phyloP scores from a whole-genome alignment of 768 basidiomycete genomes.

The Fibroporia radiculosa region DNA sequence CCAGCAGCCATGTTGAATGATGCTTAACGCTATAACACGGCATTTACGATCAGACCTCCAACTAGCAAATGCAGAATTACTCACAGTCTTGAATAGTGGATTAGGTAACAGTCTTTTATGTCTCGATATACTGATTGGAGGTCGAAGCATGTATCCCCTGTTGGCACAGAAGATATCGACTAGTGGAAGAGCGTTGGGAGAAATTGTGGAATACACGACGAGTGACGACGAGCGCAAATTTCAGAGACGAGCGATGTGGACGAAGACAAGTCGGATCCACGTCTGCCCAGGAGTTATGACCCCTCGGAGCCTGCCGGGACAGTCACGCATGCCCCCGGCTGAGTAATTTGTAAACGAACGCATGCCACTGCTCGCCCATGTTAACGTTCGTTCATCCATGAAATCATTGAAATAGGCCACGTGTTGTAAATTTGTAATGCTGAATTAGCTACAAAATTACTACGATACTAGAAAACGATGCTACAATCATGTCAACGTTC shows the following conservation, averaged over 20 bases:
- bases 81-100: constrained; percentile 43
- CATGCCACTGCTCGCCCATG: too few species aligned
- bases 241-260: constrained; percentile 5
- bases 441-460: too few species aligned
- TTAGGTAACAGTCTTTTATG: constrained; percentile 47
- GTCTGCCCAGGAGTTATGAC: constrained; percentile 5
- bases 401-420: too few species aligned
- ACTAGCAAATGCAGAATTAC: constrained; percentile 12
- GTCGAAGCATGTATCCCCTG: constrained; percentile 93
- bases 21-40: constrained; percentile 48
- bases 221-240: constrained; percentile 12
- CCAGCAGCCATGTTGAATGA: constrained; percentile 79
- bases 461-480: too few species aligned
- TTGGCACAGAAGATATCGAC: constrained; percentile 52
- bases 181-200: constrained; percentile 40
- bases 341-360: too few species aligned
- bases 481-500: too few species aligned
- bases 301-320: constrained; percentile 13
- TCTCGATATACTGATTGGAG: constrained; percentile 67
- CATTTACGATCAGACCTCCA: background rate
- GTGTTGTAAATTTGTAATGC: too few species aligned
- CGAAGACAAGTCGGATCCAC: constrained; percentile 1
- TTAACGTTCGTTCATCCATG: too few species aligned
- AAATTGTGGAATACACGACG: constrained; percentile 46
- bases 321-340: constrained; percentile 4